Conservation (phyloP, 164 flowering plant species). For the Magnolia kwangsiensis region DNA sequence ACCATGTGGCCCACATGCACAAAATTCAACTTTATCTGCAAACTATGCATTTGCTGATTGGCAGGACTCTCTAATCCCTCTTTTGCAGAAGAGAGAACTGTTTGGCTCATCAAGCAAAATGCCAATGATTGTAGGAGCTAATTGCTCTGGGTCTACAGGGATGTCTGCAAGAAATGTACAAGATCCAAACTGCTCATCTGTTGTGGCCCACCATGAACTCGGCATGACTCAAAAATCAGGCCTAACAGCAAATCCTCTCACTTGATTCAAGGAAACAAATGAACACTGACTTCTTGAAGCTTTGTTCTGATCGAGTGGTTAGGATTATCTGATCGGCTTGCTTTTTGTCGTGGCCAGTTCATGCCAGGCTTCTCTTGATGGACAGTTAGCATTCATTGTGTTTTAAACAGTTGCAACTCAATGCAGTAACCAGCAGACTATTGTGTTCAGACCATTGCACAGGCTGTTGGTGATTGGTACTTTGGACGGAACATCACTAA, state of each 20-base stretch:
- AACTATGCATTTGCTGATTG: background rate
- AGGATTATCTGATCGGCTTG: too few relatives aligned
- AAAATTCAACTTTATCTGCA: background rate
- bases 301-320: too few relatives aligned
- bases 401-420: background rate
- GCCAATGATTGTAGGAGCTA: background rate
- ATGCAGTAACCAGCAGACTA: background rate
- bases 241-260: too few relatives aligned
- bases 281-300: too few relatives aligned
- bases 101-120: background rate
- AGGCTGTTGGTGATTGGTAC: slow-evolving; percentile 91
- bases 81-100: background rate
- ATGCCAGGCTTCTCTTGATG: too few relatives aligned
- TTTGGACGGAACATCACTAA: slow-evolving; percentile 49
- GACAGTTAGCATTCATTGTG: background rate
- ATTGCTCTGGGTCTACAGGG: background rate
- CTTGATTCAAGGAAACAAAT: too few relatives aligned
- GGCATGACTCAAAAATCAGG: too few relatives aligned
- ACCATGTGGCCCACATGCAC: background rate
- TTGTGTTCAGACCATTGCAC: slow-evolving; percentile 65
- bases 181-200: background rate
- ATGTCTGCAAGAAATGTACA: background rate
- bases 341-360: too few relatives aligned
- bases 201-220: too few relatives aligned
- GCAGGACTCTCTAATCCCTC: too few relatives aligned